phyloP scores from a whole-genome alignment of 257 asterid genomes.

The Solanum clarkiae region DNA sequence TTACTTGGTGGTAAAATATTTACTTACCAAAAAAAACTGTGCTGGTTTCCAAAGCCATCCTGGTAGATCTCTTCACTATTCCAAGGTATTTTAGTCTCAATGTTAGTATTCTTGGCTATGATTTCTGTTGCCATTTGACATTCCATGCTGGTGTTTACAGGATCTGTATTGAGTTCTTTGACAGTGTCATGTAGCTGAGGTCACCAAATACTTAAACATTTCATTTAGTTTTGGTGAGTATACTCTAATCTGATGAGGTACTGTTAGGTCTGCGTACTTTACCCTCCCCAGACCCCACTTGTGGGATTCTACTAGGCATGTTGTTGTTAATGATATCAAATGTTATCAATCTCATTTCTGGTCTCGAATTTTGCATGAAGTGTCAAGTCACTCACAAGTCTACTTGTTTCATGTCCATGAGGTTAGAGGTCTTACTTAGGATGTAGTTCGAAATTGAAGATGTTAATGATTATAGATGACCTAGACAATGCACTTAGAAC shows the following conservation, averaged over 20 bases:
- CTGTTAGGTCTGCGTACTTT: too few relatives aligned
- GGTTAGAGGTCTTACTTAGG: conserved; percentile 51
- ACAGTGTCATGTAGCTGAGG: conserved; percentile 70
- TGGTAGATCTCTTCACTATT: conserved; percentile 59
- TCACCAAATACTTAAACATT: conserved; percentile 31
- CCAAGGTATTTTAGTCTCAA: conserved; percentile 41
- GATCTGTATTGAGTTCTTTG: conserved; percentile 76
- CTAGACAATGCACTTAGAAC: conserved; percentile 43
- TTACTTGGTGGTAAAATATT: too few relatives aligned
- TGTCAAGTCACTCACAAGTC: conserved; percentile 70
- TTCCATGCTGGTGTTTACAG: conserved; percentile 23
- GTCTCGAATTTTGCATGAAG: conserved; percentile 32
- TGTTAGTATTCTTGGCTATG: neutral
- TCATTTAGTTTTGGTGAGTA: conserved; percentile 72
- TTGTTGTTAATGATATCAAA: neutral
- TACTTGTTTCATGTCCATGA: conserved; percentile 91
- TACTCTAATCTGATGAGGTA: neutral
- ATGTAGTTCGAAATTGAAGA: conserved; percentile 40
- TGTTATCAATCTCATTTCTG: neutral
- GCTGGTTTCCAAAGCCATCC: conserved; percentile 74
- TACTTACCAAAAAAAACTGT: conserved; percentile 12
- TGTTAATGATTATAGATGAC: conserved; percentile 61
- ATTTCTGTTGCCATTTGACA: neutral
- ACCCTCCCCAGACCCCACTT: too few relatives aligned
- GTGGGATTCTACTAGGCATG: too few relatives aligned